A percentile compares a stretch with the other conserved stretches of the same genome.
phyloP scores from a whole-genome alignment of 177 flowering plant genomes.

The Vitis hybrid region DNA sequence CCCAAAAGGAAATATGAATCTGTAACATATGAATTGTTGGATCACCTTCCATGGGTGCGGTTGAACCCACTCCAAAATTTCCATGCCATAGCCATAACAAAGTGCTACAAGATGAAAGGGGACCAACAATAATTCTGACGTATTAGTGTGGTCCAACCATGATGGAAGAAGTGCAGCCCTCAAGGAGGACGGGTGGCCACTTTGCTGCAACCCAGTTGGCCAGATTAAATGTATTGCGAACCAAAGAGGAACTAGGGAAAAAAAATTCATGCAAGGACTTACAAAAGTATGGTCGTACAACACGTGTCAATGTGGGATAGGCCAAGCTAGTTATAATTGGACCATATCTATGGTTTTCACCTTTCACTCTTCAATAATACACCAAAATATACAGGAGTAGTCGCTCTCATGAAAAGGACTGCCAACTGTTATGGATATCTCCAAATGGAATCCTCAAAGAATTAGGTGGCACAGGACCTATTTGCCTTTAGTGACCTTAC shows the following conservation, averaged over 20 bases:
- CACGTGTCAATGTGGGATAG: background rate
- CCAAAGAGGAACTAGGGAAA: background rate
- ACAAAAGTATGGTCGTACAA: background rate
- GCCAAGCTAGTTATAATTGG: constrained; percentile 4
- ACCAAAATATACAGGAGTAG: background rate
- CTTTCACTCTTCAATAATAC: constrained; percentile 11
- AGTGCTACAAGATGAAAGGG: no score
- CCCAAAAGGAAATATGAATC: no score
- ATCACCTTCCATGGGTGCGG: no score
- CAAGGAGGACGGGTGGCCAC: background rate
- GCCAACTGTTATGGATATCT: background rate
- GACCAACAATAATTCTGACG: no score
- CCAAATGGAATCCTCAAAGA: background rate
- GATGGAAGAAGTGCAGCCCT: background rate
- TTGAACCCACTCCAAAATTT: no score
- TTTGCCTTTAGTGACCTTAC: no score
- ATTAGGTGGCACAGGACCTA: background rate
- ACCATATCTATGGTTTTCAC: background rate
- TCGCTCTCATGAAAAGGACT: background rate
- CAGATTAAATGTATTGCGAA: constrained; percentile 7
- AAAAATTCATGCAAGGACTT: constrained; percentile 5
- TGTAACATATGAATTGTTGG: no score
- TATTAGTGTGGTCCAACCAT: background rate
- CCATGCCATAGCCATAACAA: no score
- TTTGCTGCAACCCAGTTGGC: constrained; percentile 17